Conservation (phyloP, 306 rosid species). For the Canavalia ensiformis region DNA sequence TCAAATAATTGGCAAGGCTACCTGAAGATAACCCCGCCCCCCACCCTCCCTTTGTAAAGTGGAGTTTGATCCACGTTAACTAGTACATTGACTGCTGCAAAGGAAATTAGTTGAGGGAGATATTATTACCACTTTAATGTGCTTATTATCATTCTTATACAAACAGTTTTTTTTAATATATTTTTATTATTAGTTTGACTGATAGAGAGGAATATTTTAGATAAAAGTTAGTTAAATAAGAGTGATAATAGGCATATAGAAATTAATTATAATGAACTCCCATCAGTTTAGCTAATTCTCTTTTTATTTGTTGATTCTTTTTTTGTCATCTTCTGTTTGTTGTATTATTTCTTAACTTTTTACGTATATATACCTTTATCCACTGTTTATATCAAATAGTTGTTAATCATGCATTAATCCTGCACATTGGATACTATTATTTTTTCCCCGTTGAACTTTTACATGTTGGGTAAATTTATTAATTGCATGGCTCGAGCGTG, state of each 20-base stretch:
- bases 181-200: too few relatives aligned
- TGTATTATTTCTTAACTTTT: neutral
- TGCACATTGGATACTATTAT: neutral
- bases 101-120: neutral
- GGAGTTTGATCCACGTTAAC: conserved; percentile 27
- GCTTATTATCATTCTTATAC: too few relatives aligned
- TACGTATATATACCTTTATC: neutral
- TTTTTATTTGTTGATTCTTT: neutral
- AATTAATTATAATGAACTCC: too few relatives aligned
- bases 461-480: neutral
- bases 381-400: neutral
- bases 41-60: conserved; percentile 36
- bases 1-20: conserved; percentile 27
- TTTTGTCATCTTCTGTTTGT: neutral
- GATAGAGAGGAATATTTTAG: too few relatives aligned
- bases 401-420: neutral
- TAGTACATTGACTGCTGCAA: conserved; percentile 18
- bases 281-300: too few relatives aligned
- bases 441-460: neutral
- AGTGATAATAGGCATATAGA: too few relatives aligned
- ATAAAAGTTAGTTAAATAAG: too few relatives aligned
- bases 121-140: too few relatives aligned
- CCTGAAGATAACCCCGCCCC: conserved; percentile 29
- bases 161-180: too few relatives aligned
- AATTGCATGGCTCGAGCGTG: neutral